Base-by-base conservation (phyloP, 1,284 basidiomycete species). In the Puccinia sorghi region DNA sequence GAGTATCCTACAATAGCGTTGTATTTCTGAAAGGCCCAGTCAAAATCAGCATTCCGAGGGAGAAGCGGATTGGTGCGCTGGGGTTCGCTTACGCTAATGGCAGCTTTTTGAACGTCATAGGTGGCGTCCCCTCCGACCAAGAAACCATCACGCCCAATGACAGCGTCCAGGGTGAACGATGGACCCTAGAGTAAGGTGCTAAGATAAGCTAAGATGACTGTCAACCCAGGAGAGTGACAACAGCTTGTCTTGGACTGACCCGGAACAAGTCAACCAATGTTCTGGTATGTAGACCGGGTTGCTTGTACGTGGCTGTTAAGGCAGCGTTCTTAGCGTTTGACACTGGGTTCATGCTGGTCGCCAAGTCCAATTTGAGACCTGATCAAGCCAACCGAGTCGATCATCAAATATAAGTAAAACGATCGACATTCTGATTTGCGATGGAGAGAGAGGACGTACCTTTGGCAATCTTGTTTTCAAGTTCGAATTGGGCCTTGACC, bases 381-480 rank as follows among this genome's bases (percentile, higher is more conserved):
- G 76, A 22, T n/a, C 2, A 11, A 20, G n/a, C 8, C 41, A 22
- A 17, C 27, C 17, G 37, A 59, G 22, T 39, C 41, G 59, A 63
- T 63, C 39, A 39, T 20, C 13, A 59, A 32, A 54, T 64, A 41
- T 12, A 61, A 41, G n/a, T 27, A 57, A 54, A 41, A 12, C n/a
- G 52, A 71, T 57, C 41, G 43, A 25, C 3, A n/a, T 32, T 20
- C 39, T 56, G 41, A 22, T 50, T 13, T 25, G 37, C 5, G 9
- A 48, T 32, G n/a, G 15, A 25, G 32, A 4, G 4, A 32, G n/a
- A n/a, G 41, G 41, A 79, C 83, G 12, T 27, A 83, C 86, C 96
- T 87, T 95, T 93, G 83, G 95, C 94, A 84, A 99, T 90, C 87
- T 95, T 92, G 89, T 97, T 96, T 87, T 98, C 95, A 84, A 98